phyloP scores from a whole-genome alignment of 371 early-diverging fungal genomes.

The Globomyces sp. region DNA sequence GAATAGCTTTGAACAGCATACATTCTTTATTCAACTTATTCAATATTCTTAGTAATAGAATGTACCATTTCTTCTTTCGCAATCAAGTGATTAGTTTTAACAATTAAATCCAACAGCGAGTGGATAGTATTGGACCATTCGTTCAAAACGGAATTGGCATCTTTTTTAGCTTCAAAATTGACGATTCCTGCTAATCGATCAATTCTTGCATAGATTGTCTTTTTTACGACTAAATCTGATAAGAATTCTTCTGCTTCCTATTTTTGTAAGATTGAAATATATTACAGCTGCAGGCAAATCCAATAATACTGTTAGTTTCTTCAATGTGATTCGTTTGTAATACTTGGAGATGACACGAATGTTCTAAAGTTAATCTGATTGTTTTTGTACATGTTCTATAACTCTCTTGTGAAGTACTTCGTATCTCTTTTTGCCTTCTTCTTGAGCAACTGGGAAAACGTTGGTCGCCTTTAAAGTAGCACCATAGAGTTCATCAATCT shows the following conservation, averaged over 20 bases:
- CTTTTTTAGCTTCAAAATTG: constrained; percentile 75
- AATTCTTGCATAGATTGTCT: constrained; percentile 93
- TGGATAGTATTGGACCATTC: constrained; percentile 92
- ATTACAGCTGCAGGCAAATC: constrained; percentile 62
- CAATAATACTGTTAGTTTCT: constrained; percentile 73
- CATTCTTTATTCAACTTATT: too few species aligned
- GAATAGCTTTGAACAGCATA: too few species aligned
- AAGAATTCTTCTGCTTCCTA: constrained; percentile 87
- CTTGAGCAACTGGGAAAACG: constrained; percentile 69
- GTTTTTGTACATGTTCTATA: constrained; percentile 77
- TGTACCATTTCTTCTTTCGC: constrained; percentile 81
- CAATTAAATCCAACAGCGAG: constrained; percentile 81
- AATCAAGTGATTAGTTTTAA: constrained; percentile 94
- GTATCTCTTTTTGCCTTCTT: constrained; percentile 77
- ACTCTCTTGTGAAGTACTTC: constrained; percentile 88
- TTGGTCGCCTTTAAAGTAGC: constrained; percentile 63
- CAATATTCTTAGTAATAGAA: constrained; percentile 13
- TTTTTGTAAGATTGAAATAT: neutral
- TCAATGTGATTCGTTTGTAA: constrained; percentile 83
- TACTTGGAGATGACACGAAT: constrained; percentile 94
- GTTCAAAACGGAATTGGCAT: constrained; percentile 83
- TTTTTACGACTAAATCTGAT: constrained; percentile 87
- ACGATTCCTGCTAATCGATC: constrained; percentile 91
- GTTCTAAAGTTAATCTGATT: constrained; percentile 51
- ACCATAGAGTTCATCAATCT: constrained; percentile 84